phyloP scores from a whole-genome alignment of 208 protist species.

The Crithidia brevicula region DNA sequence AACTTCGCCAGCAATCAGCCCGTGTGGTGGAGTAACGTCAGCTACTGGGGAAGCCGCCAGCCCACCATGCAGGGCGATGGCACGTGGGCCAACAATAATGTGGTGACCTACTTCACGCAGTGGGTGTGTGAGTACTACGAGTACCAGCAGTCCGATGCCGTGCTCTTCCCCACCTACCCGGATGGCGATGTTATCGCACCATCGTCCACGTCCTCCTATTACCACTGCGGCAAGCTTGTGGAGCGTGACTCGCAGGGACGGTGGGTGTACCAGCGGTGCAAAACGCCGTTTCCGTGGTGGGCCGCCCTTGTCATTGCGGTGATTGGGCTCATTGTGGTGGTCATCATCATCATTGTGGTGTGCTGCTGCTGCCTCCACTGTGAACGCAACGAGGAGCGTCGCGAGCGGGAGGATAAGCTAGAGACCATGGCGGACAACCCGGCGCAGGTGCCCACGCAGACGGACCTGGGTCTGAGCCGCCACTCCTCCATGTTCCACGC shows the following conservation, averaged over 20 bases:
- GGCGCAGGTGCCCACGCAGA: constrained; percentile 57
- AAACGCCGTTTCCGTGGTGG: constrained; percentile 59
- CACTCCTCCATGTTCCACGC: constrained; percentile 7
- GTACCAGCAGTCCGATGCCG: constrained; percentile 45
- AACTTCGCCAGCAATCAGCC: constrained; percentile 42
- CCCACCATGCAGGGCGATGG: constrained; percentile 39
- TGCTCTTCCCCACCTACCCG: constrained; percentile 57
- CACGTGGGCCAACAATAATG: constrained; percentile 51
- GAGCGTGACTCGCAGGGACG: constrained; percentile 36
- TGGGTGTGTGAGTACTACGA: constrained; percentile 75
- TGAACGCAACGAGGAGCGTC: constrained; percentile 35
- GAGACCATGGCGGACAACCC: constrained; percentile 47
- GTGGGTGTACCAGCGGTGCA: constrained; percentile 51
- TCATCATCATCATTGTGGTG: constrained; percentile 47
- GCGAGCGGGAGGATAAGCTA: constrained; percentile 35
- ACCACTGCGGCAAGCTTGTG: constrained; percentile 45
- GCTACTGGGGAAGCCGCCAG: constrained; percentile 54
- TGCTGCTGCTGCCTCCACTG: constrained; percentile 47
- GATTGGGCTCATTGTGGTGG: constrained; percentile 29
- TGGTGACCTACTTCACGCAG: constrained; percentile 44
- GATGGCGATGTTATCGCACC: constrained; percentile 48
- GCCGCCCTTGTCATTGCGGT: constrained; percentile 51
- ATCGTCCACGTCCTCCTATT: constrained; percentile 7
- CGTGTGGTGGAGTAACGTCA: constrained; percentile 44
- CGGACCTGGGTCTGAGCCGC: constrained; percentile 53